Base-by-base conservation (phyloP, 116 monocot genomes). In the Posidonia oceanica region DNA sequence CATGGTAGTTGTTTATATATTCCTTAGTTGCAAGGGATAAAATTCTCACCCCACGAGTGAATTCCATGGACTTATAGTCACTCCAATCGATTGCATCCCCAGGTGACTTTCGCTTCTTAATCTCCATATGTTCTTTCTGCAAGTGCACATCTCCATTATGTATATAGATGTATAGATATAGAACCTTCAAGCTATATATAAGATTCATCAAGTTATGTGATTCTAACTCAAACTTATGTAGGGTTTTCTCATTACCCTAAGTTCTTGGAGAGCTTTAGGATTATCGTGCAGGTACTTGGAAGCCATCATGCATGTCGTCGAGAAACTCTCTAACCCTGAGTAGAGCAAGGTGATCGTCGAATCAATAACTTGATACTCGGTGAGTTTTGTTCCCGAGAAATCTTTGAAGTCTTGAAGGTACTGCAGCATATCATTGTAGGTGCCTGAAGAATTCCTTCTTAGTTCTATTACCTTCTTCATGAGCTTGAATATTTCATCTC, bases 221-320 rank as follows among this genome's bases (percentile, higher is more conserved):
- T 29, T 29, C 29, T 29, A 29, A 29, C 29, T 29, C 29, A 29
- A 29, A 29, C 29, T 0, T 29, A 0, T 29, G 0, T 29, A 29
- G 29, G 29, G 29, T 72, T 81, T 23, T 7, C 21, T 60, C 21
- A 96, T 29, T 29, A 29, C 95, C 77, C 88, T 82, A 59, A 96
- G 75, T 76, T 88, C 79, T 71, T 88, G 71, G 61, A 94, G 85
- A 74, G 81, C 94, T 69, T 54, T 87, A 4, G 95, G 91, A 36
- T 91, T 79, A 54, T 96, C 88, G 59, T 78, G 86, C 61, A 96
- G 88, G 70, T 84, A 96, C 54, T 95, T 95, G 67, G 88, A 69
- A 63, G 82, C 88, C 95, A 95, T 91, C 95, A 88, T 95, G n/a
- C 84, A 76, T 63, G 95, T 95, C 0, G 91, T 88, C 0, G 95